Evolutionary conservation across 2,329 filamentous ascomycete genomes (phyloP).

Genomic region (Helminthosporium solani): DNA sequence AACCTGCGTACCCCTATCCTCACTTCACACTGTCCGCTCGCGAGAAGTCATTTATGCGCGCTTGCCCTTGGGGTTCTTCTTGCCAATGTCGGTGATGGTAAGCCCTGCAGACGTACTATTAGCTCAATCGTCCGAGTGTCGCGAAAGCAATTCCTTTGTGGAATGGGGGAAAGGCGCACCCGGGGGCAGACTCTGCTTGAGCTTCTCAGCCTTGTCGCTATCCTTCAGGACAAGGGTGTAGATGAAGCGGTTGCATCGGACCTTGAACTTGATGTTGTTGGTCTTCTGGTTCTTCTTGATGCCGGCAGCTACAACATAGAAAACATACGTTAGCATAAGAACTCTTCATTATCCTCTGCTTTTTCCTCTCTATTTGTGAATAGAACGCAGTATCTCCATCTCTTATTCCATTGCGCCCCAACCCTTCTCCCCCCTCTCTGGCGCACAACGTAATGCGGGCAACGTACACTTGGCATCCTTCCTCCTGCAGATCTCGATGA

Average conservation of each 20-base stretch:
- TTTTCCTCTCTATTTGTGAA: no score
- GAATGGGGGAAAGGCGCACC: slow-evolving; percentile 61
- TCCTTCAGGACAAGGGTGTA: slow-evolving; percentile 99
- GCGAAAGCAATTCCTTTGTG: no score
- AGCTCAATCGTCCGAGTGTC: slow-evolving; percentile 5
- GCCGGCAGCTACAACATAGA: slow-evolving; percentile 48
- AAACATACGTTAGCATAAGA: no score
- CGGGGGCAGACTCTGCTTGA: slow-evolving; percentile 97
- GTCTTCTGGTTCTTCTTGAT: slow-evolving; percentile 86
- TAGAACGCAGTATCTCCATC: background rate
- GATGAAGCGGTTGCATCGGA: slow-evolving; percentile 93
- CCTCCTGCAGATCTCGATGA: slow-evolving; percentile 99
- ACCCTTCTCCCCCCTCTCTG: background rate
- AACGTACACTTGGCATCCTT: slow-evolving; percentile 98
- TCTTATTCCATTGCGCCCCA: background rate
- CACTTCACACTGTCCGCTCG: slow-evolving; percentile 6
- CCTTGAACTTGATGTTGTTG: slow-evolving; percentile 99
- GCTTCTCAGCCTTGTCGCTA: slow-evolving; percentile 99
- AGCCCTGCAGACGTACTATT: slow-evolving; percentile 48
- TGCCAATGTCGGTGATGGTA: slow-evolving; percentile 60
- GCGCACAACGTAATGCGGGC: background rate
- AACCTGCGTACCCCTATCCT: slow-evolving; percentile 8
- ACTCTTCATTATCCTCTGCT: background rate
- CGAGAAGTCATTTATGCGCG: slow-evolving; percentile 33
- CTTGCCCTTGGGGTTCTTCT: slow-evolving; percentile 63